A percentile compares a stretch with the other conserved stretches of the same genome.
Conservation (phyloP, 345 rosid species). For the Ceriops zippeliana region DNA sequence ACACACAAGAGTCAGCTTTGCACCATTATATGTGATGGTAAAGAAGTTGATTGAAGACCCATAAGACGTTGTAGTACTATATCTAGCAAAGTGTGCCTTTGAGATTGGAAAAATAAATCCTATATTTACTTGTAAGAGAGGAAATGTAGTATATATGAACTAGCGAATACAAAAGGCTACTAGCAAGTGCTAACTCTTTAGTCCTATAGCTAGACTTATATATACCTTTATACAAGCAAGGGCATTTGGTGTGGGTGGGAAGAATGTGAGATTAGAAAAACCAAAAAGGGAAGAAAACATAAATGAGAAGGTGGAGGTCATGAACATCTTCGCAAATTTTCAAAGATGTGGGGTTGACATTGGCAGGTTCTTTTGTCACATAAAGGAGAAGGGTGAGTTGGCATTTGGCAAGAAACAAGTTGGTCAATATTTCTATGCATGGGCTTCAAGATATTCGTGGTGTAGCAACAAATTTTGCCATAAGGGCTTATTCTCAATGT, state of each 20-base stretch:
- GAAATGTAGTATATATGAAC: conserved; percentile 20
- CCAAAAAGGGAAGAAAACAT: not conserved
- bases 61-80: not conserved
- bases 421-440: conserved; percentile 27
- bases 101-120: conserved; percentile 14
- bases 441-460: not conserved
- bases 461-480: not conserved
- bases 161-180: conserved; percentile 12
- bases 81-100: conserved; percentile 1
- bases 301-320: conserved; percentile 10
- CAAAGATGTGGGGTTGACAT: conserved; percentile 34
- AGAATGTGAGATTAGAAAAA: conserved; percentile 1
- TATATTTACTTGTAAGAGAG: conserved; percentile 29
- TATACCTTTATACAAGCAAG: conserved; percentile 8
- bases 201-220: not conserved
- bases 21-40: conserved; percentile 9
- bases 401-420: conserved; percentile 10
- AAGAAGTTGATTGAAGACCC: not conserved
- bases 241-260: conserved; percentile 13
- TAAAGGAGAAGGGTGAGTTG: conserved; percentile 8
- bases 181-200: not conserved
- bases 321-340: conserved; percentile 10
- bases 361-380: conserved; percentile 24
- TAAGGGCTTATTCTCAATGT: not conserved
- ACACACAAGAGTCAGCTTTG: not conserved